phyloP scores from a whole-genome alignment of 1,139 yeast genomes.

The Wickerhamomyces sp. region DNA sequence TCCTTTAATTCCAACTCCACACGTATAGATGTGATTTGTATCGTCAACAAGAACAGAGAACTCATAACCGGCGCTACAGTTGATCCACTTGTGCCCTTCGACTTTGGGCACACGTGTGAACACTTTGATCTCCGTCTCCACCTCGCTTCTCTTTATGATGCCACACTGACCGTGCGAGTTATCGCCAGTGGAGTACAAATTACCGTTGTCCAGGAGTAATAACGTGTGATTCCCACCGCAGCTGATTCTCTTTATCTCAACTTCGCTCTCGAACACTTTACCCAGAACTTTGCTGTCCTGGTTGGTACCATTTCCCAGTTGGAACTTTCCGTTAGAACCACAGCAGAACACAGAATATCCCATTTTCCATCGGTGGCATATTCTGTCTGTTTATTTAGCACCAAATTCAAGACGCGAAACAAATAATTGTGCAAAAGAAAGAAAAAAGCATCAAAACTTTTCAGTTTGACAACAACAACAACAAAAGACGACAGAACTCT shows the following conservation, averaged over 20 bases:
- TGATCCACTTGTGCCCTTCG: constrained; percentile 32
- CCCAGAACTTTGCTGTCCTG: constrained; percentile 43
- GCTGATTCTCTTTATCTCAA: constrained; percentile 36
- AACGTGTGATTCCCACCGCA: constrained; percentile 92
- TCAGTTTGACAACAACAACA: too few species aligned
- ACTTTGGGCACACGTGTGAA: constrained; percentile 27
- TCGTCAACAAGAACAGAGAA: constrained; percentile 49
- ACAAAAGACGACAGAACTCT: constrained; percentile 33
- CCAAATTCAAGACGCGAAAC: too few species aligned
- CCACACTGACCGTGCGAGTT: constrained; percentile 51
- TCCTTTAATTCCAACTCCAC: constrained; percentile 68
- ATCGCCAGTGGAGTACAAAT: constrained; percentile 54
- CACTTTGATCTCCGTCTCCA: constrained; percentile 2
- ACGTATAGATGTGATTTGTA: constrained; percentile 38
- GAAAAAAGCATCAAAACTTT: too few species aligned
- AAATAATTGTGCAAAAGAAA: too few species aligned
- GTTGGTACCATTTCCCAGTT: constrained; percentile 59
- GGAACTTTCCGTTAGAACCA: constrained; percentile 83
- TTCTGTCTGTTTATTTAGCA: too few species aligned
- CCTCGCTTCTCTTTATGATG: too few species aligned
- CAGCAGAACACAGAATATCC: constrained; percentile 41
- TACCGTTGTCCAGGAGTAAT: constrained; percentile 48
- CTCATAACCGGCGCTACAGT: constrained; percentile 75
- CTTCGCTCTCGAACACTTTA: constrained; percentile 13
- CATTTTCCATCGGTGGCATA: too few species aligned